Evolutionary conservation across 495 filamentous ascomycete species (phyloP).

Genomic region (Tetracladium setigerum): DNA sequence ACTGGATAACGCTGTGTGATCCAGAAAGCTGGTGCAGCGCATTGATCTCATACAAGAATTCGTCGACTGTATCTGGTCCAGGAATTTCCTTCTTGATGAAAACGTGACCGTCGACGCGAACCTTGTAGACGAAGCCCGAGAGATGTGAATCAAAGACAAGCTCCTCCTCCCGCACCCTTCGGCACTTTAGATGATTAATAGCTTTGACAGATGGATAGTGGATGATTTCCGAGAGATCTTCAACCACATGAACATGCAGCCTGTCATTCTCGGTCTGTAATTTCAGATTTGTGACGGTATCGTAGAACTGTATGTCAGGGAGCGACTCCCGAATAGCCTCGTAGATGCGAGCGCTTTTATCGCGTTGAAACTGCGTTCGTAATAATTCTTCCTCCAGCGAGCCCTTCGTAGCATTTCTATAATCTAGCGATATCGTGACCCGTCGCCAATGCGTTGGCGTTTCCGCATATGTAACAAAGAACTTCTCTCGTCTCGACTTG

Average conservation of each 20-base stretch:
- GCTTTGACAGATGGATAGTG: constrained; percentile 71
- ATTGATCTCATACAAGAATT: constrained; percentile 97
- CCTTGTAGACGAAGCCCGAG: constrained; percentile 97
- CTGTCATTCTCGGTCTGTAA: constrained; percentile 83
- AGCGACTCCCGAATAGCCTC: constrained; percentile 92
- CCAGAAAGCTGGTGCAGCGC: constrained; percentile 72
- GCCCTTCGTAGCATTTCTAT: constrained; percentile 69
- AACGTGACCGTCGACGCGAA: constrained; percentile 54
- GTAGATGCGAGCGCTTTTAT: constrained; percentile 93
- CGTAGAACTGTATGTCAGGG: constrained; percentile 86
- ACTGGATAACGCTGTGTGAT: constrained; percentile 73
- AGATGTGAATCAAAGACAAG: constrained; percentile 85
- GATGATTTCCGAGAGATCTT: constrained; percentile 94
- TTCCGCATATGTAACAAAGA: constrained; percentile 93
- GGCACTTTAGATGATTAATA: constrained; percentile 67
- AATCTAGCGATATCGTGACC: constrained; percentile 91
- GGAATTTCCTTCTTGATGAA: constrained; percentile 99
- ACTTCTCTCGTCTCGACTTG: constrained; percentile 90
- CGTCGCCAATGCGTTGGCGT: constrained; percentile 71
- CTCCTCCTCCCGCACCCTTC: constrained; percentile 59
- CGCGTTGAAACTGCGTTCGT: constrained; percentile 73
- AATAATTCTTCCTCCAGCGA: constrained; percentile 83
- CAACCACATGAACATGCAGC: constrained; percentile 95
- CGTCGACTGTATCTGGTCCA: constrained; percentile 90
- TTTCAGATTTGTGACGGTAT: constrained; percentile 93